phyloP scores from a whole-genome alignment of 2,329 filamentous ascomycete species.

The Penicillium sp. region DNA sequence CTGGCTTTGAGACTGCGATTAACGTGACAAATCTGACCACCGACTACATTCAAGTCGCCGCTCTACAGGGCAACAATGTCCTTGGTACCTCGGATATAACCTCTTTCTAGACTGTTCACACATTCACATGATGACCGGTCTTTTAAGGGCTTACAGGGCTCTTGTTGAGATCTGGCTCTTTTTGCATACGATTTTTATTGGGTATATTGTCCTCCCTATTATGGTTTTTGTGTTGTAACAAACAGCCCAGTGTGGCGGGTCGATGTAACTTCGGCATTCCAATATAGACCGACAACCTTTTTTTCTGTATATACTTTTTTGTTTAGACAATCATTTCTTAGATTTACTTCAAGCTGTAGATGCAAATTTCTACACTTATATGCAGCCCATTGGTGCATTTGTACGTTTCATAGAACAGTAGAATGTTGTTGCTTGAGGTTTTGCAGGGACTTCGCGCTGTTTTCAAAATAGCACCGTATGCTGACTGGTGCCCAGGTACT shows the following conservation, averaged over 20 bases:
- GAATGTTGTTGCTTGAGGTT: no score
- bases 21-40: constrained; percentile 16
- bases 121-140: not conserved
- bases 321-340: not conserved
- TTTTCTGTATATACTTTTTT: not conserved
- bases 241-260: not conserved
- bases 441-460: no score
- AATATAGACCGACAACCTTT: not conserved
- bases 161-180: not conserved
- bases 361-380: not conserved
- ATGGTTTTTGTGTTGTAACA: not conserved
- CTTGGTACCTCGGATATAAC: constrained; percentile 11
- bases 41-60: constrained; percentile 30
- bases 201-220: not conserved
- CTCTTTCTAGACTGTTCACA: not conserved
- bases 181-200: not conserved
- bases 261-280: not conserved
- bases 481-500: not conserved
- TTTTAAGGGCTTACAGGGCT: not conserved
- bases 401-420: no score
- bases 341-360: not conserved
- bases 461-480: not conserved
- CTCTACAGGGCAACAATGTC: constrained; percentile 26
- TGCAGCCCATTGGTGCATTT: no score
- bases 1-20: constrained; percentile 31